A percentile compares a stretch with the other conserved stretches of the same genome.
phyloP scores from a whole-genome alignment of 495 filamentous ascomycete species.

The Lichina pygmaea region DNA sequence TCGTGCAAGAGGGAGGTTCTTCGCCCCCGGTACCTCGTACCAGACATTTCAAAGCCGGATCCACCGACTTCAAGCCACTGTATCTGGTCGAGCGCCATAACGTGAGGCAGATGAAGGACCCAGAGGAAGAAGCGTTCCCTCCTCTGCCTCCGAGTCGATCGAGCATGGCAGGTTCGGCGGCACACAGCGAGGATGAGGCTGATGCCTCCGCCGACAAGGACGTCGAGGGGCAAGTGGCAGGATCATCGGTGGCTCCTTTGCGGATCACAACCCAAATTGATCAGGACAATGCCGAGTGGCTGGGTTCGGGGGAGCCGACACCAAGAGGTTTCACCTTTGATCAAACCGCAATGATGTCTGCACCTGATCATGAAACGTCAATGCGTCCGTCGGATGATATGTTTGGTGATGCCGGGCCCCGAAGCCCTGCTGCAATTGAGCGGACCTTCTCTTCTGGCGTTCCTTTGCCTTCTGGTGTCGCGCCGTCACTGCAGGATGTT shows the following conservation, averaged over 20 bases:
- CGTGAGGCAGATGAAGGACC: constrained; percentile 11
- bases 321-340: too few species aligned
- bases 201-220: background rate
- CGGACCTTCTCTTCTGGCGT: too few species aligned
- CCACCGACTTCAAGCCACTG: constrained; percentile 13
- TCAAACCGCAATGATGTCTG: too few species aligned
- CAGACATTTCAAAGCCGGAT: constrained; percentile 1
- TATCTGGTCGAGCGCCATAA: constrained; percentile 17
- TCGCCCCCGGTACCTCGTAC: background rate
- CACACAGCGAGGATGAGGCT: background rate
- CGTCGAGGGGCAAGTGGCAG: background rate
- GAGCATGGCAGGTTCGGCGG: constrained; percentile 4
- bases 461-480: too few species aligned
- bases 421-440: too few species aligned
- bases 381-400: too few species aligned
- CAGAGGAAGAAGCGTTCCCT: constrained; percentile 7
- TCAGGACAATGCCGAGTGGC: too few species aligned
- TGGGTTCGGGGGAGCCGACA: too few species aligned
- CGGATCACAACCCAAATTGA: background rate
- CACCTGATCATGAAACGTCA: too few species aligned
- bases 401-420: too few species aligned
- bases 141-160: constrained; percentile 11
- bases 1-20: background rate
- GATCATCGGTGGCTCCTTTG: background rate
- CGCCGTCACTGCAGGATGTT: too few species aligned